These are phyloP conservation scores for Scutellaria galericulata DNA, from an alignment of 257 asterid species.

Conservation along the genomic window DNA sequence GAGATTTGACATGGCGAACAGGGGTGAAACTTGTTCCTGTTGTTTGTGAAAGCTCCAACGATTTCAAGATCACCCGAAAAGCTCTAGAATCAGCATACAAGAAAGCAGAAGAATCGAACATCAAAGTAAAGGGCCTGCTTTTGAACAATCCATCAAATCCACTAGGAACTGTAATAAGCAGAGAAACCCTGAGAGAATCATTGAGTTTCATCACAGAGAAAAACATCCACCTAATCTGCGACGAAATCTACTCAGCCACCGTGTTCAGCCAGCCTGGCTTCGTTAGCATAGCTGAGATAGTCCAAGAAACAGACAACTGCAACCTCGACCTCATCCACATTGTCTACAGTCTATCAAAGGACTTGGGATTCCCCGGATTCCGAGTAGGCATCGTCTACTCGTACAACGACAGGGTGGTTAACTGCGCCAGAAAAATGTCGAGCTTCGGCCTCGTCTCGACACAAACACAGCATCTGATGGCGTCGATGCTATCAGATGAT, in stretches of 20 bases:
- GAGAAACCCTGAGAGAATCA: constrained; percentile 51
- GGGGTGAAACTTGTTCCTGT: constrained; percentile 70
- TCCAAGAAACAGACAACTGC: constrained; percentile 43
- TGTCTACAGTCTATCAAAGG: constrained; percentile 80
- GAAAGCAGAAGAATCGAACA: constrained; percentile 60
- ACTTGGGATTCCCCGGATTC: constrained; percentile 87
- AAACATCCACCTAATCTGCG: constrained; percentile 72
- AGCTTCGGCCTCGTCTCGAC: constrained; percentile 88
- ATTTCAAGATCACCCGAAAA: constrained; percentile 59
- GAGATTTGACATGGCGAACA: constrained; percentile 87
- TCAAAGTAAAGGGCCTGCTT: constrained; percentile 71
- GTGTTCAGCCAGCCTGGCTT: constrained; percentile 64
- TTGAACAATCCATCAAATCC: constrained; percentile 91
- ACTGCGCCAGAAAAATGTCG: constrained; percentile 77
- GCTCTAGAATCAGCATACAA: constrained; percentile 70
- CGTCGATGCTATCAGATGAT: constrained; percentile 72
- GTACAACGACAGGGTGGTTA: constrained; percentile 60
- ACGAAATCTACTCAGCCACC: constrained; percentile 89
- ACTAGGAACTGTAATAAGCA: constrained; percentile 70
- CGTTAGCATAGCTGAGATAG: constrained; percentile 71
- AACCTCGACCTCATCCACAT: constrained; percentile 71
- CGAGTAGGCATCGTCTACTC: constrained; percentile 78
- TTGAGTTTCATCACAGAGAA: constrained; percentile 54
- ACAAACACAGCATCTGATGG: constrained; percentile 76
- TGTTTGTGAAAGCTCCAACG: constrained; percentile 63